phyloP scores from a whole-genome alignment of 1,284 basidiomycete genomes.

The Agroathelia rolfsii region DNA sequence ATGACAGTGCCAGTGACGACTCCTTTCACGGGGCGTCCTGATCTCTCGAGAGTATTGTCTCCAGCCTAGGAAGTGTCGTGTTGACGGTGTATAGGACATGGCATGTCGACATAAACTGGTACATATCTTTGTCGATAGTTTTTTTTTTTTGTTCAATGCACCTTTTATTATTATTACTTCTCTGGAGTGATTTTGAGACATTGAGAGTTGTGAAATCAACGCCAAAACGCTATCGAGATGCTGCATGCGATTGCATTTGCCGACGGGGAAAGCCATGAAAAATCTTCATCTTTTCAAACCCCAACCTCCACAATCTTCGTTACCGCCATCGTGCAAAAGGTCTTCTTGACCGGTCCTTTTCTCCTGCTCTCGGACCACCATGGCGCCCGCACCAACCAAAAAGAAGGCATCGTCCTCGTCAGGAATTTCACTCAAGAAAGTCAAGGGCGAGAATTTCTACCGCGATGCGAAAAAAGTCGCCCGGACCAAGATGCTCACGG shows the following conservation, averaged over 20 bases:
- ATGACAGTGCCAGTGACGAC: constrained; percentile 42
- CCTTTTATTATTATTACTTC: too few species aligned
- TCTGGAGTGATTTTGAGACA: too few species aligned
- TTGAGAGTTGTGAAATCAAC: too few species aligned
- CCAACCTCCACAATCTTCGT: too few species aligned
- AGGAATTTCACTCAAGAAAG: constrained; percentile 51
- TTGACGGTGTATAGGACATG: constrained; percentile 33
- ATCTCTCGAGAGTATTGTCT: constrained; percentile 30
- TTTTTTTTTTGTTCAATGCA: too few species aligned
- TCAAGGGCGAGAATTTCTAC: constrained; percentile 91
- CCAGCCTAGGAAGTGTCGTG: constrained; percentile 44
- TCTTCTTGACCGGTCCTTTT: constrained; percentile 1
- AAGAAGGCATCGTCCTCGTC: constrained; percentile 37
- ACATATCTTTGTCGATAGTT: constrained; percentile 20
- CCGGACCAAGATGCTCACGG: constrained; percentile 82
- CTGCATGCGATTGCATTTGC: background rate
- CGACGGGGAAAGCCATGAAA: constrained; percentile 1
- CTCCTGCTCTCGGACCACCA: constrained; percentile 18
- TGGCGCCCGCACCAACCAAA: constrained; percentile 51
- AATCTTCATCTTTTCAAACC: constrained; percentile 14
- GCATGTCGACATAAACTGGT: constrained; percentile 40
- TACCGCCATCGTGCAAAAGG: background rate
- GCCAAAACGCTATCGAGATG: background rate
- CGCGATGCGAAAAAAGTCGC: constrained; percentile 81
- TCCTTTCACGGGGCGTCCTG: constrained; percentile 28